These are phyloP conservation scores for Suillus subalutaceus DNA, from an alignment of 768 basidiomycete genomes.

Conservation along the genomic window DNA sequence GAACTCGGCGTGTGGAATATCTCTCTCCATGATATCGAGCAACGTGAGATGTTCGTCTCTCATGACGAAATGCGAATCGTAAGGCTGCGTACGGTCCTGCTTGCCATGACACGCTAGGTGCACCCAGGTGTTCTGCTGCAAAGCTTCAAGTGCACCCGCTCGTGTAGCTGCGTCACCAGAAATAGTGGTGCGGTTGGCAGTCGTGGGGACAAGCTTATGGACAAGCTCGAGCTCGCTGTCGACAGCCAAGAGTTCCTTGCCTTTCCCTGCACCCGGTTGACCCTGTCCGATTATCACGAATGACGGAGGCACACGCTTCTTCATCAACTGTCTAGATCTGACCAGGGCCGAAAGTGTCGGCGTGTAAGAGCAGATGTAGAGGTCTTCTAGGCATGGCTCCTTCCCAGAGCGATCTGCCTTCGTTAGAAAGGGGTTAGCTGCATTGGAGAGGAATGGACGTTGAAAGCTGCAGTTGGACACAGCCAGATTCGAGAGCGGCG, in stretches of 20 bases:
- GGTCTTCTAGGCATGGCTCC: neutral
- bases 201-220: neutral
- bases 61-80: slow-evolving; percentile 9
- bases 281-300: neutral
- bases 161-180: neutral
- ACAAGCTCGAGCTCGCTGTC: neutral
- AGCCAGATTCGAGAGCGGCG: neutral
- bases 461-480: neutral
- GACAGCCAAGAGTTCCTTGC: neutral
- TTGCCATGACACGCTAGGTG: slow-evolving; percentile 43
- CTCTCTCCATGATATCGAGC: slow-evolving; percentile 4
- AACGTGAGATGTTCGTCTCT: neutral
- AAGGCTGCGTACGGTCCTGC: slow-evolving; percentile 27
- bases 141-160: neutral
- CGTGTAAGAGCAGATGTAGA: neutral
- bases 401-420: neutral
- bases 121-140: slow-evolving; percentile 12
- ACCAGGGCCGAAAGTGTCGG: neutral
- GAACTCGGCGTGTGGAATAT: slow-evolving; percentile 4
- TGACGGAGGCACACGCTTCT: neutral
- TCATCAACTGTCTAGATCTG: neutral
- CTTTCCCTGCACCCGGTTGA: neutral
- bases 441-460: too few relatives aligned
- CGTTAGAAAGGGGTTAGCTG: neutral
- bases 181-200: neutral